These are phyloP conservation scores for Chalciporus pseudorubinellus DNA, from an alignment of 768 basidiomycete species.

Conservation along the genomic window DNA sequence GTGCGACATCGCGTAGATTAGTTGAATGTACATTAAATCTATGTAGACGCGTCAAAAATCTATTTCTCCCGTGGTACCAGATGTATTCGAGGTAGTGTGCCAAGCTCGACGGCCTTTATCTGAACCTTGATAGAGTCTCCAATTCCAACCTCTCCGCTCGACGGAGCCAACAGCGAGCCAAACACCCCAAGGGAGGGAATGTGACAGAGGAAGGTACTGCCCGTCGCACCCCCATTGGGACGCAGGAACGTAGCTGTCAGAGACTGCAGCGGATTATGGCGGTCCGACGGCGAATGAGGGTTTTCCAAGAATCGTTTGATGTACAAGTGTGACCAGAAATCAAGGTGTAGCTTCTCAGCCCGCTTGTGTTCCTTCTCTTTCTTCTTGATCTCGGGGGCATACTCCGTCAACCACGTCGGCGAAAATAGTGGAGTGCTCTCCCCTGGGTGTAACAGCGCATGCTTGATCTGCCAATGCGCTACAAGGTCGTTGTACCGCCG, in stretches of 20 bases:
- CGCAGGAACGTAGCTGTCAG: constrained; percentile 28
- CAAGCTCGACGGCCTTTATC: constrained; percentile 29
- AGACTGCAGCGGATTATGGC: constrained; percentile 26
- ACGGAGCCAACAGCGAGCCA: constrained; percentile 13
- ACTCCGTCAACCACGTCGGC: constrained; percentile 42
- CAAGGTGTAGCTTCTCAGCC: constrained; percentile 31
- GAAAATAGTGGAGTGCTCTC: constrained; percentile 44
- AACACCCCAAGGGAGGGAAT: constrained; percentile 26
- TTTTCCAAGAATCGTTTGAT: constrained; percentile 38
- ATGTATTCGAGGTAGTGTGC: constrained; percentile 27
- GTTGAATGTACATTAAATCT: background rate
- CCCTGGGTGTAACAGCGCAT: constrained; percentile 49
- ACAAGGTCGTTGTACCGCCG: constrained; percentile 82
- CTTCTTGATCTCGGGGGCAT: constrained; percentile 37
- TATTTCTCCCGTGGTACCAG: constrained; percentile 11
- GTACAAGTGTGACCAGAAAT: constrained; percentile 42
- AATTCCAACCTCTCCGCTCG: constrained; percentile 14
- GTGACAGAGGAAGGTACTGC: constrained; percentile 20
- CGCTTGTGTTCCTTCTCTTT: constrained; percentile 36
- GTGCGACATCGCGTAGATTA: background rate
- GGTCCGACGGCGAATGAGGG: constrained; percentile 15
- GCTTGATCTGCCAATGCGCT: constrained; percentile 92
- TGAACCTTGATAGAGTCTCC: constrained; percentile 28
- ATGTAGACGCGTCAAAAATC: background rate
- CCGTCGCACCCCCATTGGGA: constrained; percentile 10